Conservation (phyloP, 371 early-diverging fungal genomes). For the Mortierella sp. region DNA sequence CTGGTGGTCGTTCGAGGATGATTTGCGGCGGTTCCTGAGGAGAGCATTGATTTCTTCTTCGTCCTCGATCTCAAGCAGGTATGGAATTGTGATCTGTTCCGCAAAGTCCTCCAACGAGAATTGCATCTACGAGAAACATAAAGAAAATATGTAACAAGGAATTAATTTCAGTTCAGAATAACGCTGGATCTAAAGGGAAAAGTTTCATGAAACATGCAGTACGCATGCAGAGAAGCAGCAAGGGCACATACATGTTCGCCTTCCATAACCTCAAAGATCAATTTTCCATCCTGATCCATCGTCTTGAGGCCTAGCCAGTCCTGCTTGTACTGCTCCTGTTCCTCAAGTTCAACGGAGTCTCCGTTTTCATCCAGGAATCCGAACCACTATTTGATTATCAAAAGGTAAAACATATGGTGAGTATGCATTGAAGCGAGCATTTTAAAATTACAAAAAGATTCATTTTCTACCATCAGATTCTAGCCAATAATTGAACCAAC, state of each 20-base stretch:
- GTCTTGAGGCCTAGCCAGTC: constrained; percentile 82
- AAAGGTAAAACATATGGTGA: not conserved
- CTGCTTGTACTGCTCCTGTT: constrained; percentile 73
- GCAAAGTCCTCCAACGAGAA: constrained; percentile 69
- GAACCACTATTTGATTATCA: constrained; percentile 75
- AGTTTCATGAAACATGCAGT: not conserved
- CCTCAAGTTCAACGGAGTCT: constrained; percentile 65
- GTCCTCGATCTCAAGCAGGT: constrained; percentile 58
- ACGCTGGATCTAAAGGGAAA: not conserved
- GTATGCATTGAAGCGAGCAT: not conserved
- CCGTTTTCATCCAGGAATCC: constrained; percentile 72
- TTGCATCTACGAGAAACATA: constrained; percentile 63
- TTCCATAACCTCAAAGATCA: constrained; percentile 74
- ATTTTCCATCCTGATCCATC: constrained; percentile 67
- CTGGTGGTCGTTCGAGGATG: not conserved
- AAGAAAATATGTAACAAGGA: not conserved
- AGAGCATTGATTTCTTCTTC: not conserved
- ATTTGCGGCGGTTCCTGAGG: not conserved
- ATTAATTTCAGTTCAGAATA: not conserved
- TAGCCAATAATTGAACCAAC: no score
- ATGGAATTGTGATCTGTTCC: constrained; percentile 64
- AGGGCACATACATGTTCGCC: constrained; percentile 78
- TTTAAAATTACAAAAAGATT: no score
- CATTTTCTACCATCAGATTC: no score
- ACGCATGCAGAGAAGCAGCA: not conserved